Evolutionary conservation across 345 rosid genomes (phyloP).

Genomic region (Turnera subulata): DNA sequence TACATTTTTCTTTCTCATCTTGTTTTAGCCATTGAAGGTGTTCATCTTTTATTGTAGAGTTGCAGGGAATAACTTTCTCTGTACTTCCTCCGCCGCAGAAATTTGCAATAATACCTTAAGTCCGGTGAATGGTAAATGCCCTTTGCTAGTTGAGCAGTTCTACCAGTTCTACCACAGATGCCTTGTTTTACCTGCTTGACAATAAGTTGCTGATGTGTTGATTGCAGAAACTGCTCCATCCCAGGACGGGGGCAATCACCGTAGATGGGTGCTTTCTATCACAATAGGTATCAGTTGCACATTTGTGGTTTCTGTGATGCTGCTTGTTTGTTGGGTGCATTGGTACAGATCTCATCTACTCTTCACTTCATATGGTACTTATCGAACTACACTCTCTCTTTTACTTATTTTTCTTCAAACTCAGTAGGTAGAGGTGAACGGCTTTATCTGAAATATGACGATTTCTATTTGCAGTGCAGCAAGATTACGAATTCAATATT

Average conservation of each 20-base stretch:
- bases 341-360: slow-evolving; percentile 71
- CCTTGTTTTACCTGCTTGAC: slow-evolving; percentile 3
- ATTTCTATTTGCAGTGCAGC: slow-evolving; percentile 56
- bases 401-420: background rate
- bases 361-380: slow-evolving; percentile 57
- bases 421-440: background rate
- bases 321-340: slow-evolving; percentile 71
- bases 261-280: slow-evolving; percentile 58
- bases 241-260: slow-evolving; percentile 33
- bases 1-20: no score
- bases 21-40: slow-evolving; percentile 11
- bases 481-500: slow-evolving; percentile 81
- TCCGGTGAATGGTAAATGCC: slow-evolving; percentile 52
- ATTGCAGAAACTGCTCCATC: slow-evolving; percentile 45
- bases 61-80: slow-evolving; percentile 71
- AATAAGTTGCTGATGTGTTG: slow-evolving; percentile 3
- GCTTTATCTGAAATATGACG: slow-evolving; percentile 1
- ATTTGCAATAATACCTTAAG: slow-evolving; percentile 49
- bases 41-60: slow-evolving; percentile 35
- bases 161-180: no score
- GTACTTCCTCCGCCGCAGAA: slow-evolving; percentile 43
- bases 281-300: slow-evolving; percentile 60
- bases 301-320: slow-evolving; percentile 57
- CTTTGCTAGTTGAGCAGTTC: background rate
- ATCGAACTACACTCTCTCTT: background rate